A percentile compares a stretch with the other conserved stretches of the same genome.
phyloP scores from a whole-genome alignment of 495 filamentous ascomycete genomes.

The Lasiosphaeria ovina region DNA sequence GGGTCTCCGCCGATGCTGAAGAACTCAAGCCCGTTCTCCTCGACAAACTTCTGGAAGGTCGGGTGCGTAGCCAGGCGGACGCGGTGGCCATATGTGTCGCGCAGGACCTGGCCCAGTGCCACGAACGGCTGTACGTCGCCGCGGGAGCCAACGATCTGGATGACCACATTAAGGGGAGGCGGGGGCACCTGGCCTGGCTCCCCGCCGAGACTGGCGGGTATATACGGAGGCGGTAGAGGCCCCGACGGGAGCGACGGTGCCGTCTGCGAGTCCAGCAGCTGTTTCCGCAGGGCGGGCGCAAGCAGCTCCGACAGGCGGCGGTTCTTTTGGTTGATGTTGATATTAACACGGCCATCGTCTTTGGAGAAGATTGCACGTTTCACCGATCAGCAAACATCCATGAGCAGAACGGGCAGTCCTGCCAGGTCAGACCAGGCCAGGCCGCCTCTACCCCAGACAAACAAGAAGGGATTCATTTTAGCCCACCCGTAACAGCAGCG shows the following conservation, averaged over 20 bases:
- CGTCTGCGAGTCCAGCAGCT: slow-evolving; percentile 45
- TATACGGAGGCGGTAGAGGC: slow-evolving; percentile 55
- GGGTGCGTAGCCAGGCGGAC: slow-evolving; percentile 69
- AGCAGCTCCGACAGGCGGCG: slow-evolving; percentile 62
- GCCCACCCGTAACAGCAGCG: slow-evolving; percentile 43
- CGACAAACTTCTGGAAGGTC: slow-evolving; percentile 65
- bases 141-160: slow-evolving; percentile 75
- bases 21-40: slow-evolving; percentile 66
- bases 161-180: slow-evolving; percentile 64
- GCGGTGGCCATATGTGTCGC: slow-evolving; percentile 65
- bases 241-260: slow-evolving; percentile 29
- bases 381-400: background rate
- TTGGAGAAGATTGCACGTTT: slow-evolving; percentile 11
- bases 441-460: background rate
- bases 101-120: slow-evolving; percentile 65
- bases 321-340: slow-evolving; percentile 68
- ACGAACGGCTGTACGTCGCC: slow-evolving; percentile 80
- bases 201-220: slow-evolving; percentile 61
- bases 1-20: slow-evolving; percentile 72
- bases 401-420: background rate
- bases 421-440: no score
- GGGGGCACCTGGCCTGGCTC: slow-evolving; percentile 57
- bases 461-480: background rate
- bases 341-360: slow-evolving; percentile 70
- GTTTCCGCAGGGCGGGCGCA: slow-evolving; percentile 60